A percentile compares a stretch with the other conserved stretches of the same genome.
Evolutionary conservation across 2,329 filamentous ascomycete genomes (phyloP).

Genomic region (Talaromyces sp.): DNA sequence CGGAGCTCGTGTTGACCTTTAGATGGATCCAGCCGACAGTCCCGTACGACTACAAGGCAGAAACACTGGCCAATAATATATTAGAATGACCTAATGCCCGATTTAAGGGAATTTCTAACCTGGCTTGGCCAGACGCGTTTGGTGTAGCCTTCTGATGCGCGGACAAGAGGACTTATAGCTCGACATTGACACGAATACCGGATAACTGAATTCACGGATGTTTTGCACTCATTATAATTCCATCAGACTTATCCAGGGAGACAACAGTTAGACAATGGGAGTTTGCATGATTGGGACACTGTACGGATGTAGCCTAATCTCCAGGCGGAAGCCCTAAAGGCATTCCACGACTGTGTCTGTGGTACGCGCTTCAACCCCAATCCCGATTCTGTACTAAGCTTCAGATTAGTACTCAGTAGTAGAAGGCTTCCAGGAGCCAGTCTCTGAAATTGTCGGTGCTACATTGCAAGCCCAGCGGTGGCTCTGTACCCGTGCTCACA

Average conservation of each 20-base stretch:
- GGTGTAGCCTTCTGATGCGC: neutral
- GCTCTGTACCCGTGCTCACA: neutral
- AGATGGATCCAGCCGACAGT: neutral
- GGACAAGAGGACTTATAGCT: neutral
- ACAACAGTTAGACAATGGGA: neutral
- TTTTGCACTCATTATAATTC: neutral
- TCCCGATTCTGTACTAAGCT: neutral
- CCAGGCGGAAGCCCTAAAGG: neutral
- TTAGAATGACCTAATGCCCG: neutral
- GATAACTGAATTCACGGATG: neutral
- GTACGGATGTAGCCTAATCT: neutral
- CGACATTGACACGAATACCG: neutral
- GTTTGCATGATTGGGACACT: neutral
- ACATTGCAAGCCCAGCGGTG: neutral
- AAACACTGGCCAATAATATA: neutral
- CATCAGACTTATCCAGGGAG: neutral
- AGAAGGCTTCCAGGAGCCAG: neutral
- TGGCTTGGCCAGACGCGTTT: neutral
- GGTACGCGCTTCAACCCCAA: neutral
- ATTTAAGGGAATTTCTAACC: neutral
- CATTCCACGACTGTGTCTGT: neutral
- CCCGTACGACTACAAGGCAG: neutral
- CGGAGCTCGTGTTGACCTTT: neutral
- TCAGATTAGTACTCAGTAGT: neutral
- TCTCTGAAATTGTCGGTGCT: neutral